Conservation (phyloP, 495 filamentous ascomycete species). For the Parmelia sp. region DNA sequence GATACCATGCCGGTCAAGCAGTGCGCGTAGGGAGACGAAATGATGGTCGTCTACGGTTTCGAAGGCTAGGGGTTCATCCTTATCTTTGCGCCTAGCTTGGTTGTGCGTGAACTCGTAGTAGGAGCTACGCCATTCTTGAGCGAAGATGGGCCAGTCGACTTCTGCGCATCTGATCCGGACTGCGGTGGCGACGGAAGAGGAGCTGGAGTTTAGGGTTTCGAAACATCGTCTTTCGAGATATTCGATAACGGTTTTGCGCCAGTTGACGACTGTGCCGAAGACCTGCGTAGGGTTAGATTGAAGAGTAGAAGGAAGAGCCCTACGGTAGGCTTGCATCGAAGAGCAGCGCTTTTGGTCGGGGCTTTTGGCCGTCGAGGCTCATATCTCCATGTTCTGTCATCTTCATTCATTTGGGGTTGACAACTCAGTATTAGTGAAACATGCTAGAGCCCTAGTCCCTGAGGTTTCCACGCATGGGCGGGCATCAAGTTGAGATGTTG, state of each 20-base stretch:
- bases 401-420: neutral
- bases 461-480: neutral
- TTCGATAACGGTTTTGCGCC: slow-evolving; percentile 54
- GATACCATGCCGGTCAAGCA: slow-evolving; percentile 51
- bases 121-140: slow-evolving; percentile 59
- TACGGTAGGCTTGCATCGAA: slow-evolving; percentile 44
- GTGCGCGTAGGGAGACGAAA: slow-evolving; percentile 49
- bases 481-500: neutral
- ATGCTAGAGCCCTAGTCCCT: neutral
- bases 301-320: neutral
- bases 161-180: slow-evolving; percentile 42
- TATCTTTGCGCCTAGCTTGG: slow-evolving; percentile 30
- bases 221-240: slow-evolving; percentile 40
- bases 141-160: slow-evolving; percentile 56
- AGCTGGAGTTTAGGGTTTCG: slow-evolving; percentile 39
- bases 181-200: slow-evolving; percentile 39
- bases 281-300: slow-evolving; percentile 30
- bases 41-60: slow-evolving; percentile 64
- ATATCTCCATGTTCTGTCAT: slow-evolving; percentile 18
- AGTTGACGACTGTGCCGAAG: slow-evolving; percentile 75
- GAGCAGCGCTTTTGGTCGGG: slow-evolving; percentile 43
- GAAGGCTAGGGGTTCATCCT: slow-evolving; percentile 38
- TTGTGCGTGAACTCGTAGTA: slow-evolving; percentile 56
- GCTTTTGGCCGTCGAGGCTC: slow-evolving; percentile 25
- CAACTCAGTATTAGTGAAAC: neutral